phyloP scores from a whole-genome alignment of 2,329 filamentous ascomycete species.

The Byssothecium circinans region DNA sequence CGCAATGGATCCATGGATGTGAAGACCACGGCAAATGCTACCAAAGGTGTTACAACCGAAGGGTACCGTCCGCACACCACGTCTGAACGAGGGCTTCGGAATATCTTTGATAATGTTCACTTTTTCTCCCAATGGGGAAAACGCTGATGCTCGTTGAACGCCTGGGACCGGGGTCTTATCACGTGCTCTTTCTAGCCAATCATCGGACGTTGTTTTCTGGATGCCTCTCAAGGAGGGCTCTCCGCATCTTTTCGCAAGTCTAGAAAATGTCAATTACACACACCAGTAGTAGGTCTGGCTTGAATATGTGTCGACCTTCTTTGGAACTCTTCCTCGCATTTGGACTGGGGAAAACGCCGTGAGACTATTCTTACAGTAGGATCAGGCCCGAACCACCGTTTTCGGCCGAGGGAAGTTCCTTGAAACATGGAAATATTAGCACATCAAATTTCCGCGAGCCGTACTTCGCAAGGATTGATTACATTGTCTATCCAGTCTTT shows the following conservation, averaged over 20 bases:
- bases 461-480: too few relatives aligned
- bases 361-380: conserved; percentile 12
- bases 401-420: not conserved
- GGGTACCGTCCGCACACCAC: conserved; percentile 10
- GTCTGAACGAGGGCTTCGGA: not conserved
- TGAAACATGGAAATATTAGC: not conserved
- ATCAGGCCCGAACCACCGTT: conserved; percentile 9
- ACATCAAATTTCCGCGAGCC: not conserved
- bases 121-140: conserved; percentile 11
- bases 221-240: conserved; percentile 1
- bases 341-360: too few relatives aligned
- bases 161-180: not conserved
- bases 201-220: not conserved
- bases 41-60: conserved; percentile 15
- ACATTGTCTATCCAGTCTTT: conserved; percentile 7
- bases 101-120: not conserved
- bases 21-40: conserved; percentile 8
- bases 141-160: conserved; percentile 8
- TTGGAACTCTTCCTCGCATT: too few relatives aligned
- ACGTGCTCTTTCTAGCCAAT: conserved; percentile 6
- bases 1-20: conserved; percentile 16
- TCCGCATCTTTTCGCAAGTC: conserved; percentile 11
- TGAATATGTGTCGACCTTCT: too few relatives aligned
- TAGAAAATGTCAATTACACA: not conserved
- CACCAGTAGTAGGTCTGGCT: not conserved